phyloP scores from a whole-genome alignment of 2,329 filamentous ascomycete genomes.

The Trichoderma sp. region DNA sequence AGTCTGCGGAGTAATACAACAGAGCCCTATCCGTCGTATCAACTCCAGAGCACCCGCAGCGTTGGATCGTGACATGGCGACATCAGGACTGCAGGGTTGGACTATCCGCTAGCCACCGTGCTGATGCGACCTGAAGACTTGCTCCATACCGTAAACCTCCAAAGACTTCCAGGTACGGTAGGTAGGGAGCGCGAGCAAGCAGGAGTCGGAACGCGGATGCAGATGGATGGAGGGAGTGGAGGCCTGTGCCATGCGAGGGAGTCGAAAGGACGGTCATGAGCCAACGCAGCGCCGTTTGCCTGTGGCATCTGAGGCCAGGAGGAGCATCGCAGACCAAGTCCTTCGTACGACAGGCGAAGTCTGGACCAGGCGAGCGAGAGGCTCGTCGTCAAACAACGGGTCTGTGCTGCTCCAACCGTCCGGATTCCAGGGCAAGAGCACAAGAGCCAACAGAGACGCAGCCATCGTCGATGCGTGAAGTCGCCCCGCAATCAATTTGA shows the following conservation, averaged over 20 bases:
- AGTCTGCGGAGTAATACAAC: slow-evolving; percentile 1
- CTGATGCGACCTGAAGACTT: background rate
- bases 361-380: too few relatives aligned
- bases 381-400: too few relatives aligned
- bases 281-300: background rate
- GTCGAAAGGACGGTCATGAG: background rate
- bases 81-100: slow-evolving; percentile 13
- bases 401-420: background rate
- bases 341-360: background rate
- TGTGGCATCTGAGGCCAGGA: background rate
- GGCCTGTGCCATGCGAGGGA: slow-evolving; percentile 6
- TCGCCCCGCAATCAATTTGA: background rate
- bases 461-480: background rate
- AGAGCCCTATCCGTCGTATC: background rate
- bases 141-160: background rate
- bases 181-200: too few relatives aligned
- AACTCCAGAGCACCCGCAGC: background rate
- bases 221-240: slow-evolving; percentile 10
- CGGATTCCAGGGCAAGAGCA: background rate
- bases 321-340: background rate
- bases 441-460: background rate
- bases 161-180: too few relatives aligned
- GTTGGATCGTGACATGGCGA: background rate
- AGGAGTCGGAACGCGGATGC: background rate
- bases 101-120: background rate